These are phyloP conservation scores for Talaromyces sp. DNA, from an alignment of 2,329 filamentous ascomycete species.

Conservation along the genomic window DNA sequence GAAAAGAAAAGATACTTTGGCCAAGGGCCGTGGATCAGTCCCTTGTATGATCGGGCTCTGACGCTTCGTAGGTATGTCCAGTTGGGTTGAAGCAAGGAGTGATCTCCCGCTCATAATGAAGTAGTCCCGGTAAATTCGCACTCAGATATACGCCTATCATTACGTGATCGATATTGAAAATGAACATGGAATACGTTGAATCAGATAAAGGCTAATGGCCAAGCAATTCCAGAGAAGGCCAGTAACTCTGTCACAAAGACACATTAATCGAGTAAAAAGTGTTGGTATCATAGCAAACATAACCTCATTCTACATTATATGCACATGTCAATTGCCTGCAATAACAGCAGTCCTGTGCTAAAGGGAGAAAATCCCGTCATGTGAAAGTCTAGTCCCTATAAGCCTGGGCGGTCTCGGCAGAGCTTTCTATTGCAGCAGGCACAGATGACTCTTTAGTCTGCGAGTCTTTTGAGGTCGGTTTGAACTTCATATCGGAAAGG, in stretches of 20 bases:
- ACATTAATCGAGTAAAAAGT: background rate
- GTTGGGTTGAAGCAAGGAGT: too few species aligned
- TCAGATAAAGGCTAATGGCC: background rate
- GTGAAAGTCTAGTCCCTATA: background rate
- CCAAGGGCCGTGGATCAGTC: too few species aligned
- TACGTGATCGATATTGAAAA: background rate
- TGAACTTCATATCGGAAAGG: slow-evolving; percentile 33
- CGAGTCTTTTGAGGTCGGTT: background rate
- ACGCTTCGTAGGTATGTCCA: too few species aligned
- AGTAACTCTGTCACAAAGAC: background rate
- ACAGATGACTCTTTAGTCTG: background rate
- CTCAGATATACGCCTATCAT: background rate
- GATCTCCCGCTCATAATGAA: too few species aligned
- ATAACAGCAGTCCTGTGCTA: background rate
- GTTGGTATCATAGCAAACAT: background rate
- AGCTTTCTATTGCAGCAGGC: background rate
- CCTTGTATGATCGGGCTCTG: background rate
- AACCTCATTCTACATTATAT: background rate
- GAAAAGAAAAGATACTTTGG: background rate
- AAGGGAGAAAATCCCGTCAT: background rate
- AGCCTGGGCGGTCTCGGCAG: background rate
- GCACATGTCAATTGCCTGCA: background rate
- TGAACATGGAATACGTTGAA: background rate
- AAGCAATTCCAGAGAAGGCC: background rate
- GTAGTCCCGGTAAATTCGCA: too few species aligned